These are phyloP conservation scores for Hypoxylon sp. DNA, from an alignment of 2,329 filamentous ascomycete species.

Conservation along the genomic window DNA sequence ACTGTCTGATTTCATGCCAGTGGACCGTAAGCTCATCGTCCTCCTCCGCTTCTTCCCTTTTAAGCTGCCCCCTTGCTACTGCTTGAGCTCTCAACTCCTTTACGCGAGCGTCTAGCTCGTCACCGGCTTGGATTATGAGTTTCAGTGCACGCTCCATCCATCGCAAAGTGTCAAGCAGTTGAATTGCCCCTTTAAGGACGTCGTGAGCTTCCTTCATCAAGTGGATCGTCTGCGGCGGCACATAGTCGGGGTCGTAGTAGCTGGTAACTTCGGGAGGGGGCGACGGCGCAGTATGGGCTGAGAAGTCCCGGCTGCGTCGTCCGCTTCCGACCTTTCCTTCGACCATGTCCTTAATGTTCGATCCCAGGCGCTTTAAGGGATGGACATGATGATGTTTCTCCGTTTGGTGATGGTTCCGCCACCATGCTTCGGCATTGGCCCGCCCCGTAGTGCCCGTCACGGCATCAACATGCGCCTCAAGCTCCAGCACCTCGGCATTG, in stretches of 20 bases:
- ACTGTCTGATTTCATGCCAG: constrained; percentile 65
- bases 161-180: constrained; percentile 62
- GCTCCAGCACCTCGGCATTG: constrained; percentile 59
- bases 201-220: constrained; percentile 65
- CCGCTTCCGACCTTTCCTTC: constrained; percentile 46
- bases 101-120: constrained; percentile 58
- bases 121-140: constrained; percentile 61
- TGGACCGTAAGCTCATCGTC: constrained; percentile 56
- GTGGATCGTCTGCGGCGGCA: constrained; percentile 62
- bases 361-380: constrained; percentile 50
- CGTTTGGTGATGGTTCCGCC: constrained; percentile 39
- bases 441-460: constrained; percentile 57
- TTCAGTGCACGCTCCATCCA: constrained; percentile 65
- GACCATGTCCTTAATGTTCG: constrained; percentile 49
- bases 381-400: constrained; percentile 40
- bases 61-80: constrained; percentile 29
- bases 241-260: constrained; percentile 53
- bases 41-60: constrained; percentile 44
- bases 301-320: constrained; percentile 30
- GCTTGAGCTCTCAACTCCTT: constrained; percentile 45
- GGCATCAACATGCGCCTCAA: constrained; percentile 61
- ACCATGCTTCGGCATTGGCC: constrained; percentile 48
- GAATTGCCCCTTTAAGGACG: constrained; percentile 62
- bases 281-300: constrained; percentile 7
- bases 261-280: constrained; percentile 26